Base-by-base conservation (phyloP, 495 filamentous ascomycete species). In the Neurospora sp. region DNA sequence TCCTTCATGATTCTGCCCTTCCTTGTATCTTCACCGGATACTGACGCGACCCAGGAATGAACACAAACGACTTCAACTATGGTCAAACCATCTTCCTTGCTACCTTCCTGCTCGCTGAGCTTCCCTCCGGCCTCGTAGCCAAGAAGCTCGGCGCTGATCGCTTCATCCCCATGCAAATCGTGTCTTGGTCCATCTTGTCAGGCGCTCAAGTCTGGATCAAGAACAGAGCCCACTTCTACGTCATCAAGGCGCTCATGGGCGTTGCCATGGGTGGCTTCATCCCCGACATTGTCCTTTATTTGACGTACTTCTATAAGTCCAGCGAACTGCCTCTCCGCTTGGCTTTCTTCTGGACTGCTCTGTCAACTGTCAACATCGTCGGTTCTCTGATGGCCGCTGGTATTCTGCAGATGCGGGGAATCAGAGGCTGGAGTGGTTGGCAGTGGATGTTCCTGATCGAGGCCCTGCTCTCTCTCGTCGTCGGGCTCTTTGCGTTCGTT, bases 361-460 rank as follows among this genome's bases (percentile, higher is more conserved):
- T 83, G 27, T 80, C 77, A 48, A 81, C 83, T 5, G 82, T 82
- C 39, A 82, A 83, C 71, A 85, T 88, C 53, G 76, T 87, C 53
- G 85, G 83, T 4, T 81, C 86, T 0, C 77, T 89, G 4, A 76
- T 88, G 16, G 87, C 86, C 11, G 82, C 80, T 40, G 86, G 87
- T 0, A 81, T 89, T 20, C 77, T 89, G 4, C 78, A 82, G 72
- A 85, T 88, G 83, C 82, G 84, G 6, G 87, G 86, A 9, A 77
- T 86, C 41, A 76, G 79, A 40, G 84, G 84, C 22, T 82, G 83
- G 79, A 75, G 76, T 16, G 87, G 86, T 5, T 89, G 87, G 87
- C 81, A 79, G 68, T 87, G 83, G 84, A 72, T 86, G 71, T 89
- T 89, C 76, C 78, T 88, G 1, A 81, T 90, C 41, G 87, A 89